Percentiles rank a stretch among this genome's conserved stretches.
These are phyloP conservation scores for Camellia sinensis DNA, from an alignment of 148 eudicot genomes.

Conservation along the genomic window DNA sequence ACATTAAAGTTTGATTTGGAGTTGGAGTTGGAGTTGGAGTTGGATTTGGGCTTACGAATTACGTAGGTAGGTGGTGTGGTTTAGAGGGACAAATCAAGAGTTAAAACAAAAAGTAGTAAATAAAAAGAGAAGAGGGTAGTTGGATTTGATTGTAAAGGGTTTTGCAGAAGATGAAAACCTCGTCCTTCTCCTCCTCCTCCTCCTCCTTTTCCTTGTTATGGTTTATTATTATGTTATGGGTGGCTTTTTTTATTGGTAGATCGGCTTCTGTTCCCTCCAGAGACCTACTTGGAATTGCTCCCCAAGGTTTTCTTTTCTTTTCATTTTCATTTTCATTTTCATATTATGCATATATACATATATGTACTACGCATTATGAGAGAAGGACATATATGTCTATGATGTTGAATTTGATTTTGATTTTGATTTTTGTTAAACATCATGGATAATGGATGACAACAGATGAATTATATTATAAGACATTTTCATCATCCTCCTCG, in stretches of 20 bases:
- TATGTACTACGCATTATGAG: not conserved
- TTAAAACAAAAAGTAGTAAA: not conserved
- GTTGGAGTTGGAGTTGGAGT: too few relatives aligned
- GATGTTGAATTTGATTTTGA: not conserved
- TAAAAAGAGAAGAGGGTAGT: not conserved
- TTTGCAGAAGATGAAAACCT: constrained; percentile 12
- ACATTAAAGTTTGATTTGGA: too few relatives aligned
- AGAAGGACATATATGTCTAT: not conserved
- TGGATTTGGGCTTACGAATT: too few relatives aligned
- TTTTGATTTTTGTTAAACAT: not conserved
- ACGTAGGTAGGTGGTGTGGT: not conserved
- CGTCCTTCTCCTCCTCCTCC: not conserved
- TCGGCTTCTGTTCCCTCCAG: constrained; percentile 38
- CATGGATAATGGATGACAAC: constrained; percentile 7
- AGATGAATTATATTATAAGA: constrained; percentile 66
- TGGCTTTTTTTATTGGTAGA: constrained; percentile 19
- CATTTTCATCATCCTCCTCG: constrained; percentile 24
- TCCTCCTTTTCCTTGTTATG: not conserved
- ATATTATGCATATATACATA: not conserved
- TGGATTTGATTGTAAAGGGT: not conserved
- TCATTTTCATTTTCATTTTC: not conserved
- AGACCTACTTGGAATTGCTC: constrained; percentile 48
- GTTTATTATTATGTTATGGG: not conserved
- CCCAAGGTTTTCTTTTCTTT: constrained; percentile 34
- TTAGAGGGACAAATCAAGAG: not conserved